Percentiles rank a stretch among this genome's conserved stretches.
phyloP scores from a whole-genome alignment of 352 stramenopile species.

The Phytophthora macrochlamydospora region DNA sequence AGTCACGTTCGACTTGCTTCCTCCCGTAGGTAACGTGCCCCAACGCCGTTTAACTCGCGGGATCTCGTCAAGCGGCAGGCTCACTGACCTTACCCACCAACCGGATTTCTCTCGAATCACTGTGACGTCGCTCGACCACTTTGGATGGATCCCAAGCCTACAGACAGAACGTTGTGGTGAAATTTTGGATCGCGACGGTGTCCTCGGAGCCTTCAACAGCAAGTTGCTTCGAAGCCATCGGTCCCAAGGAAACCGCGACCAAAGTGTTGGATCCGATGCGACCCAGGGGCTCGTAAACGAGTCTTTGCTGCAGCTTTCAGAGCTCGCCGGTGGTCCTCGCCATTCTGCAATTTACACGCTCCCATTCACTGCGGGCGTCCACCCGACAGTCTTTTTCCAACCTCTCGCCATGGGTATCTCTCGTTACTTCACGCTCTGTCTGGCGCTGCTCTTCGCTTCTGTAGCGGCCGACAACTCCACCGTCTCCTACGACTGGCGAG shows the following conservation, averaged over 20 bases:
- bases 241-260: neutral
- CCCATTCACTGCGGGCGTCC: slow-evolving; percentile 10
- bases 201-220: neutral
- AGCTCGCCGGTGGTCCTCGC: neutral
- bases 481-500: slow-evolving; percentile 29
- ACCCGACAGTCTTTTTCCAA: slow-evolving; percentile 4
- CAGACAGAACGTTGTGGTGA: slow-evolving; percentile 4
- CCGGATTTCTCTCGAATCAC: slow-evolving; percentile 17
- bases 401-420: slow-evolving; percentile 11
- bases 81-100: neutral
- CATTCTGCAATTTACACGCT: slow-evolving; percentile 35
- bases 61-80: no score
- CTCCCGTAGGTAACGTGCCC: no score
- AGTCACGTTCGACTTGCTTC: neutral
- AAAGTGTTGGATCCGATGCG: neutral
- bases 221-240: slow-evolving; percentile 9
- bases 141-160: neutral
- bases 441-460: slow-evolving; percentile 2
- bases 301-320: no score
- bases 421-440: slow-evolving; percentile 8
- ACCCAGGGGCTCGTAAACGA: neutral
- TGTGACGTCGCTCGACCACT: neutral
- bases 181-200: neutral
- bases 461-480: slow-evolving; percentile 17
- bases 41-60: no score